These are phyloP conservation scores for Polyrhizophydium stewartii DNA, from an alignment of 371 early-diverging fungal species.

Conservation along the genomic window DNA sequence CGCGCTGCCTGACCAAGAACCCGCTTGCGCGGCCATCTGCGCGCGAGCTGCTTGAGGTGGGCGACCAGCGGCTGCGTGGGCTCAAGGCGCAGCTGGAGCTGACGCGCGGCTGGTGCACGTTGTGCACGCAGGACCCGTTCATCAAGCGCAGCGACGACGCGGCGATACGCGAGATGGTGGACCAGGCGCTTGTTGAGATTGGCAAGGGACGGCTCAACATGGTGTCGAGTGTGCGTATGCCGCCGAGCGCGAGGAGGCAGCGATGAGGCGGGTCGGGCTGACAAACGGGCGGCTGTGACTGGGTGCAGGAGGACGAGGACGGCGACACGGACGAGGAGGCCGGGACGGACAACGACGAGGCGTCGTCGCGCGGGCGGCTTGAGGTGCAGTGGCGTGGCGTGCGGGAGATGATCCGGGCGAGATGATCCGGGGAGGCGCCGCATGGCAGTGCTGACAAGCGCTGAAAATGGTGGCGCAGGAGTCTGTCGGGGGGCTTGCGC, in stretches of 20 bases:
- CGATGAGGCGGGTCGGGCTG: neutral
- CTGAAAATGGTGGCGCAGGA: no score
- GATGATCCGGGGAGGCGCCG: no score
- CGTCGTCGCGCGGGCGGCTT: no score
- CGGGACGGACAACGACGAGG: no score
- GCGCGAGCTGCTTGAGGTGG: conserved; percentile 39
- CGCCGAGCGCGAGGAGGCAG: neutral
- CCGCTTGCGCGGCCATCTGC: conserved; percentile 52
- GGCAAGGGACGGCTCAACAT: conserved; percentile 13
- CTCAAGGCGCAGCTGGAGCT: neutral
- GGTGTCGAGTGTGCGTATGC: neutral
- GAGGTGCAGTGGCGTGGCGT: no score
- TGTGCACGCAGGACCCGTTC: conserved; percentile 35
- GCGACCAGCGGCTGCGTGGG: neutral
- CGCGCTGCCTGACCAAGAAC: conserved; percentile 52
- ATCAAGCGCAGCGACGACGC: conserved; percentile 26
- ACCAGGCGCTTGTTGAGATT: conserved; percentile 24
- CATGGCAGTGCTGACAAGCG: no score
- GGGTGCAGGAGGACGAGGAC: neutral
- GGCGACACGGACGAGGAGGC: neutral
- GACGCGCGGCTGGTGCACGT: neutral
- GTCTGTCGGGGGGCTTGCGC: no score
- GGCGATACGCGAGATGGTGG: conserved; percentile 24
- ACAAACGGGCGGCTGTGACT: neutral
- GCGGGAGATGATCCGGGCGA: no score